Conservation (phyloP, 1,139 yeast genomes). For the Ogataea hybrid region DNA sequence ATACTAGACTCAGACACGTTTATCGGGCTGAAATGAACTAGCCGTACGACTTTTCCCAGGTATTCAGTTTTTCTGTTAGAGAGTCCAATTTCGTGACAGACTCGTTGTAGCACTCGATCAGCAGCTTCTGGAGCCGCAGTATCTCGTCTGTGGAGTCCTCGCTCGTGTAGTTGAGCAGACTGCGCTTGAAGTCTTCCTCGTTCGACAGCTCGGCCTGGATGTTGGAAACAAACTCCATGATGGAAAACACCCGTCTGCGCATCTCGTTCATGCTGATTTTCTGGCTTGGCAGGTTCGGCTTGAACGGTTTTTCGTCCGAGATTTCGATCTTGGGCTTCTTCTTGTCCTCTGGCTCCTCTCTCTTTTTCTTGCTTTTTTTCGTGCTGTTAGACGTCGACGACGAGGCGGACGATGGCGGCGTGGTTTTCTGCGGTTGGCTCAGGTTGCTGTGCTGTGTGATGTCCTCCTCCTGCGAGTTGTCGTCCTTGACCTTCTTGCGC, state of each 20-base stretch:
- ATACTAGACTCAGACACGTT: slow-evolving; percentile 61
- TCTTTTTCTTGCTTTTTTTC: slow-evolving; percentile 17
- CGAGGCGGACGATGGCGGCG: slow-evolving; percentile 20
- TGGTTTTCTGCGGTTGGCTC: slow-evolving; percentile 12
- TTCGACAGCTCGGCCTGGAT: slow-evolving; percentile 77
- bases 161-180: slow-evolving; percentile 22
- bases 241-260: slow-evolving; percentile 85
- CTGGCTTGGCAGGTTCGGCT: slow-evolving; percentile 78
- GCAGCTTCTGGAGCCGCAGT: slow-evolving; percentile 31
- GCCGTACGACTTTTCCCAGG: slow-evolving; percentile 79
- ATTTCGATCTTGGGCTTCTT: slow-evolving; percentile 31
- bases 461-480: slow-evolving; percentile 16
- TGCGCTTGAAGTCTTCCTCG: slow-evolving; percentile 56
- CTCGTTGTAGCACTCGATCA: slow-evolving; percentile 51
- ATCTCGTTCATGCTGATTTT: slow-evolving; percentile 75
- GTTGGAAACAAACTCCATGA: slow-evolving; percentile 83
- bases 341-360: slow-evolving; percentile 15
- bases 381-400: slow-evolving; percentile 12
- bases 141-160: slow-evolving; percentile 22
- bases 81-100: slow-evolving; percentile 66
- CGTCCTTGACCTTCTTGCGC: slow-evolving; percentile 24
- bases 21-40: slow-evolving; percentile 10
- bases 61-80: slow-evolving; percentile 62
- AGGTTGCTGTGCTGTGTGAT: slow-evolving; percentile 8
- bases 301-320: slow-evolving; percentile 61